Evolutionary conservation across 148 eudicot genomes (phyloP).

Genomic region (Camellia lanceoleosa): DNA sequence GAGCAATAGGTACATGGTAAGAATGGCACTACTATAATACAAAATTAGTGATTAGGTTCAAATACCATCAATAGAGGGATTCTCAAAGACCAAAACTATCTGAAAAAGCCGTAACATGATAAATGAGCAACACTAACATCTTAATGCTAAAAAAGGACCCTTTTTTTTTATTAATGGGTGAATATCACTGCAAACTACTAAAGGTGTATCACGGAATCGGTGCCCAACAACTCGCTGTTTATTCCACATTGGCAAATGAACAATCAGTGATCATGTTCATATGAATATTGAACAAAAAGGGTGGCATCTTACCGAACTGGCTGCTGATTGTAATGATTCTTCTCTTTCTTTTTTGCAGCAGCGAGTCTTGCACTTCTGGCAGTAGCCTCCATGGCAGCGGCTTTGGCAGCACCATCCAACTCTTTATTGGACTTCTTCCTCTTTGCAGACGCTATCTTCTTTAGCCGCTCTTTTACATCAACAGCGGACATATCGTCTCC

Average conservation of each 20-base stretch:
- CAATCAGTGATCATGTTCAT: background rate
- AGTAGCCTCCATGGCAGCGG: constrained; percentile 58
- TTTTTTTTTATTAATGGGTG: too few species aligned
- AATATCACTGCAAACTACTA: too few species aligned
- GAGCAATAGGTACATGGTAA: too few species aligned
- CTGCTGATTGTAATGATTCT: constrained; percentile 65
- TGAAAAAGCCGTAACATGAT: too few species aligned
- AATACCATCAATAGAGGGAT: too few species aligned
- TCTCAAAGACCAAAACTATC: too few species aligned
- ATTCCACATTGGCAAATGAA: constrained; percentile 9
- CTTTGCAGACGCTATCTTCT: constrained; percentile 50
- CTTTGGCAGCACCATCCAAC: constrained; percentile 41
- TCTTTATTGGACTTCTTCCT: constrained; percentile 59
- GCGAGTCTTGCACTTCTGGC: constrained; percentile 62
- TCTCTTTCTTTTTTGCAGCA: constrained; percentile 67
- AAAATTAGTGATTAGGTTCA: too few species aligned
- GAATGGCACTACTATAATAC: too few species aligned
- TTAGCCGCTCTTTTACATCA: constrained; percentile 60
- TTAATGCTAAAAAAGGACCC: too few species aligned
- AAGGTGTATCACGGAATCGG: background rate
- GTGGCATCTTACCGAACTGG: constrained; percentile 38
- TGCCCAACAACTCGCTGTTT: background rate
- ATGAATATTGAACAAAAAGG: background rate
- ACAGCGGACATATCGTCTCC: constrained; percentile 43
- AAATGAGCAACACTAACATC: too few species aligned